phyloP scores from a whole-genome alignment of 495 filamentous ascomycete genomes.

The Podospora appendiculata region DNA sequence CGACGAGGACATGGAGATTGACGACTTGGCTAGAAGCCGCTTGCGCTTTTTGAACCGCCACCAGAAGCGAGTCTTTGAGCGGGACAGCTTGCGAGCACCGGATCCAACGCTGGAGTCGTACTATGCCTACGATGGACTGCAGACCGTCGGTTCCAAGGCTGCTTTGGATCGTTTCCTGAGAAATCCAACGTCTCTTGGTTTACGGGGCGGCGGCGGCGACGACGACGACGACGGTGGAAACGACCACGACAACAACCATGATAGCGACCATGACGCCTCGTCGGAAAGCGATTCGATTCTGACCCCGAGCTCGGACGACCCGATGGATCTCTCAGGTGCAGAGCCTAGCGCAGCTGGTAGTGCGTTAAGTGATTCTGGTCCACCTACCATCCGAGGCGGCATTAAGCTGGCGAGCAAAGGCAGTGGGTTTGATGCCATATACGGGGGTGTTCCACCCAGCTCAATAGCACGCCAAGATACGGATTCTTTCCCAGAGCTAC shows the following conservation, averaged over 20 bases:
- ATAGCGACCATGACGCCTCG: not conserved
- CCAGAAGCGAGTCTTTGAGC: not conserved
- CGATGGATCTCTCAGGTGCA: not conserved
- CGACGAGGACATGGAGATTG: not conserved
- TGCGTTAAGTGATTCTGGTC: not conserved
- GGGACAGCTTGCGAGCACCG: constrained; percentile 1
- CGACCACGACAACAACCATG: not conserved
- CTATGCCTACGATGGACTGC: constrained; percentile 1
- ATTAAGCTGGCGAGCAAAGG: not conserved
- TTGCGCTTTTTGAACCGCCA: constrained; percentile 12
- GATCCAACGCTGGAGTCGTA: constrained; percentile 8
- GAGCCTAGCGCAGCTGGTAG: not conserved
- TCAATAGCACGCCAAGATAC: not conserved
- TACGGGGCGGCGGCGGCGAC: constrained; percentile 12
- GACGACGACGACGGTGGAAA: not conserved
- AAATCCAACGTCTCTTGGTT: not conserved
- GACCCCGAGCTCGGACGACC: not conserved
- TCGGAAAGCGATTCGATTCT: not conserved
- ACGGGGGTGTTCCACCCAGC: not conserved
- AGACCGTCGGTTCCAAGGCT: not conserved
- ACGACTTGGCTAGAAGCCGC: not conserved
- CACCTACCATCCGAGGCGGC: not conserved
- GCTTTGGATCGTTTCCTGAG: not conserved
- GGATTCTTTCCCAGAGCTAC: not conserved
- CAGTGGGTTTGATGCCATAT: not conserved